Evolutionary conservation across 73 alveolate genomes (phyloP), one percentile per base, ranked within the genome.

Genomic region (Tetrahymena elliotti): DNA sequence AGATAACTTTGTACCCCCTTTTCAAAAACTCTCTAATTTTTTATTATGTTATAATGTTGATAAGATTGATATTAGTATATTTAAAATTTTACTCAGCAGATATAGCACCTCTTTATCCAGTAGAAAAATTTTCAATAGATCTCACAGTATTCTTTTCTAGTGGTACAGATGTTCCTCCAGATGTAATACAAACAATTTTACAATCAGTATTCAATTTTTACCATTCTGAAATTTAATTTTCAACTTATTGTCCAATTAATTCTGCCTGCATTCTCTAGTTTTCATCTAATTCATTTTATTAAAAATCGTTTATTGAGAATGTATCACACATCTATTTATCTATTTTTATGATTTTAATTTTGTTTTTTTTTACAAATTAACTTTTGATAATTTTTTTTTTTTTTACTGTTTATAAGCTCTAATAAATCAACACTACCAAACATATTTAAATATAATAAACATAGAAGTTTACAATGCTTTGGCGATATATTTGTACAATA

Each of bases 141-240:
- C 99, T 94, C 0, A 98, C 99, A 33, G 99, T 98, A 37, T 97
- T 97, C 93, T 95, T 97, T 95, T 98, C 99, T 20, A 98, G 93
- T 0, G 99, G 99, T 1, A 98, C 98, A 40, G 99, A 95, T 16
- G 99, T 98, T 13, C 99, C 99, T 2, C 99, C 99, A 7, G 99
- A 98, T 4, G 99, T 98, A 27, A 98, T 95, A 31, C 98, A 84
- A 2, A 93, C 98, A 27, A 94, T 35, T 93, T 93, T 95, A 7
- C 20, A 11, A 68, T 68, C n/a, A 6, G 11, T 6, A 31, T 68
- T 36, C 11, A 31, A 4, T 27, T n/a, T 31, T 68, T 68, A 31
- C 88, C 88, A 68, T 4, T 27, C 36, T 68, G 11, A 68, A 68
- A 68, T 68, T 68, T 68, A 68, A 27, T 31, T 68, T 18, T 27